A percentile compares a stretch with the other conserved stretches of the same genome.
Conservation (phyloP, 2,329 filamentous ascomycete genomes). For the Cordyceps javanica region DNA sequence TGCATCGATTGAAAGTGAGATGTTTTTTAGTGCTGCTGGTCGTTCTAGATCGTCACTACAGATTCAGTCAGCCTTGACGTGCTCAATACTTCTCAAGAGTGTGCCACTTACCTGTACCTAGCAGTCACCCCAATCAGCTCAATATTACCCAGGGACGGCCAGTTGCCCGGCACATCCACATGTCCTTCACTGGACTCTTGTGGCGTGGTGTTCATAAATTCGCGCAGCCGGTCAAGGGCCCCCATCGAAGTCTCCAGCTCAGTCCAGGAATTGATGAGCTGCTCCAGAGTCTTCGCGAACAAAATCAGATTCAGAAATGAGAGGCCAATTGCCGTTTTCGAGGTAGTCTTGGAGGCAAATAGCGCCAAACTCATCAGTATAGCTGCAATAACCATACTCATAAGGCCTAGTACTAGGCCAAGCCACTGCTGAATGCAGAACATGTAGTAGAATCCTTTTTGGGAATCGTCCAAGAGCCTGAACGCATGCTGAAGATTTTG, state of each 20-base stretch:
- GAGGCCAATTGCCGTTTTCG: background rate
- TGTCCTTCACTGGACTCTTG: background rate
- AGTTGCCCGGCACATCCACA: background rate
- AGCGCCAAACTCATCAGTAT: background rate
- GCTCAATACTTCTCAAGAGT: no score
- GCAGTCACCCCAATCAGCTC: background rate
- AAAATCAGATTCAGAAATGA: background rate
- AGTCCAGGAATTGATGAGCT: background rate
- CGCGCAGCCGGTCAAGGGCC: background rate
- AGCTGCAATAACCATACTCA: no score
- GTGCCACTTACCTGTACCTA: background rate
- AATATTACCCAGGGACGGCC: background rate
- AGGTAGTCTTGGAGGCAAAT: background rate
- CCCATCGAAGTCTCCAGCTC: background rate
- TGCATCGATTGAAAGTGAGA: background rate
- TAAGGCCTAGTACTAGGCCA: no score
- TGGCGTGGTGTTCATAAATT: background rate
- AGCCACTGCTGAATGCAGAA: no score
- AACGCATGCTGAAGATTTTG: conserved; percentile 35
- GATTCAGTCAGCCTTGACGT: background rate
- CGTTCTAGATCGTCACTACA: background rate
- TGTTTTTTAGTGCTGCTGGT: background rate
- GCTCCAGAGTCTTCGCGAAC: background rate
- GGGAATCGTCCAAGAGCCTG: no score
- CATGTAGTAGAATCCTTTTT: no score